These are phyloP conservation scores for Phytophthora brassicae DNA, from an alignment of 352 stramenopile genomes.

Conservation along the genomic window DNA sequence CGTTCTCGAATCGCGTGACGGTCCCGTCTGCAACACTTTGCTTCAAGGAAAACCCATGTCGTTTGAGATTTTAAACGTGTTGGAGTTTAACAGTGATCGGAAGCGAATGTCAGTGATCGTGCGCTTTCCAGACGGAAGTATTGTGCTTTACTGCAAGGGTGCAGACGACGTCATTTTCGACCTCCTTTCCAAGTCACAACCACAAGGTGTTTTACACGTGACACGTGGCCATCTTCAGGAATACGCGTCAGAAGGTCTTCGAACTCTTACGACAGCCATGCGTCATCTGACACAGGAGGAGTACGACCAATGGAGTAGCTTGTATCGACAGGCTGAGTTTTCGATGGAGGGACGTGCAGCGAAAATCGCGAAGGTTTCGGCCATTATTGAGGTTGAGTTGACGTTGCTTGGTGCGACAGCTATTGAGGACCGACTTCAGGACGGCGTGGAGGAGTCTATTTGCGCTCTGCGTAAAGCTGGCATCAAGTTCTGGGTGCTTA, in stretches of 20 bases:
- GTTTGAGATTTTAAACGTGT: conserved; percentile 94
- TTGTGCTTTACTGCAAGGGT: conserved; percentile 85
- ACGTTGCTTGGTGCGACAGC: conserved; percentile 88
- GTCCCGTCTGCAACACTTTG: conserved; percentile 60
- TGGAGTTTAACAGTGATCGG: conserved; percentile 98
- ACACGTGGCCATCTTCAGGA: conserved; percentile 83
- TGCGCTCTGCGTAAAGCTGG: conserved; percentile 89
- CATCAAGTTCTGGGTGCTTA: conserved; percentile 97
- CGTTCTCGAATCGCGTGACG: conserved; percentile 64
- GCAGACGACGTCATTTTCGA: conserved; percentile 85
- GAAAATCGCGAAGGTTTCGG: conserved; percentile 77
- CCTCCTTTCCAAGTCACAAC: conserved; percentile 59
- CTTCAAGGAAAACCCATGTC: conserved; percentile 71
- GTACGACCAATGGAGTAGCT: conserved; percentile 72
- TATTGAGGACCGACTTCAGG: conserved; percentile 93
- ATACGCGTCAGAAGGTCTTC: conserved; percentile 76
- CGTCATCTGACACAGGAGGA: conserved; percentile 65
- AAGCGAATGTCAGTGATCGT: conserved; percentile 99
- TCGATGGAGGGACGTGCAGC: conserved; percentile 70
- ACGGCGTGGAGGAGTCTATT: conserved; percentile 93
- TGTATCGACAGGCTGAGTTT: conserved; percentile 77
- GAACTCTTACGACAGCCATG: conserved; percentile 76
- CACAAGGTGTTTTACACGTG: conserved; percentile 78
- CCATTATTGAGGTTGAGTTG: conserved; percentile 86
- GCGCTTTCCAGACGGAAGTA: conserved; percentile 65